A percentile compares a stretch with the other conserved stretches of the same genome.
Evolutionary conservation across 2,329 filamentous ascomycete species (phyloP).

Genomic region (Clonostachys rhizophaga): DNA sequence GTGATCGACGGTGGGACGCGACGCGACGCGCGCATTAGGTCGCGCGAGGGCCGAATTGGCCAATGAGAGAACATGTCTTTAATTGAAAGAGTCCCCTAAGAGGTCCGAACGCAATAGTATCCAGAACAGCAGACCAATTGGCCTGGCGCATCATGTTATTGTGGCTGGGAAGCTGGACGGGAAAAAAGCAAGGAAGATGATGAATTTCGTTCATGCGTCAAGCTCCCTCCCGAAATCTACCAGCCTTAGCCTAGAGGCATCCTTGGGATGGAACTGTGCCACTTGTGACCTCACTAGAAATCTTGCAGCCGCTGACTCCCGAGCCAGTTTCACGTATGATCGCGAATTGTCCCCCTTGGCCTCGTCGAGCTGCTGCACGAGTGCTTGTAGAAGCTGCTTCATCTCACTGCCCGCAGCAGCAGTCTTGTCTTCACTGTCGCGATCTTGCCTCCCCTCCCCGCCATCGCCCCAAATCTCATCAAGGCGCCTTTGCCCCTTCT

Average conservation of each 20-base stretch:
- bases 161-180: not conserved
- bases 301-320: conserved; percentile 58
- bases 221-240: conserved; percentile 62
- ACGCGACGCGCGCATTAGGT: not conserved
- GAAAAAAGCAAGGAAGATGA: not conserved
- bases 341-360: conserved; percentile 49
- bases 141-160: not conserved
- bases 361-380: conserved; percentile 54
- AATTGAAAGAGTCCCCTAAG: not conserved
- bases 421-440: conserved; percentile 35
- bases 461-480: conserved; percentile 57
- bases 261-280: conserved; percentile 60
- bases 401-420: conserved; percentile 51
- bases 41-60: not conserved
- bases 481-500: conserved; percentile 54
- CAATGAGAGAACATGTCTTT: not conserved
- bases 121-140: too few relatives aligned
- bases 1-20: conserved; percentile 21
- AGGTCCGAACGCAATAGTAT: too few relatives aligned
- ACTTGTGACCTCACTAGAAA: conserved; percentile 63
- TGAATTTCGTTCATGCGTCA: not conserved
- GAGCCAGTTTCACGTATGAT: conserved; percentile 52
- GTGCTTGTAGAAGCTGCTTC: conserved; percentile 52
- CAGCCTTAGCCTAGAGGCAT: conserved; percentile 53
- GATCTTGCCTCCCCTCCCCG: conserved; percentile 10